Base-by-base conservation (phyloP, 306 rosid species). In the Vicia villosa region DNA sequence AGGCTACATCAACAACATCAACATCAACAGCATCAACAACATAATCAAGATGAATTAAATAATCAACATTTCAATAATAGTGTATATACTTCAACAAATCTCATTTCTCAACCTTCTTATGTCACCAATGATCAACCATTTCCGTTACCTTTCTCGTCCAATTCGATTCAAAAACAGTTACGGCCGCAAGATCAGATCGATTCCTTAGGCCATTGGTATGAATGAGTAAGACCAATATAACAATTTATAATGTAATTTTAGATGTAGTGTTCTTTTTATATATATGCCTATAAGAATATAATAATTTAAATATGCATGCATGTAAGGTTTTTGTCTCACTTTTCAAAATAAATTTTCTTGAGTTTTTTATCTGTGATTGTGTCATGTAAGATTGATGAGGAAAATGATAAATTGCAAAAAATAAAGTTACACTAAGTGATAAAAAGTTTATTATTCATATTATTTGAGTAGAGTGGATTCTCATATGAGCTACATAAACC, bases 111-210 rank as follows among this genome's bases (percentile, higher is more conserved):
- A 26, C 73, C 77, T 41, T 42, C 91, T 4, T 88, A 58, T 79
- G 66, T 86, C 12, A 11, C 83, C 3, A n/a, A 80, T 1, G 86
- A 88, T 84, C 91, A 87, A 16, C 68, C 81, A 20, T 88, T 75
- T 59, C 76, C 91, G 6, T 13, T 84, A 58, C 82, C 85, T 1
- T 88, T 88, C 60, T 80, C 95, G 0, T 66, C 87, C 19, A 82
- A 34, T 75, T 88, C 91, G 2, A 80, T 86, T 74, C 83, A 76
- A 55, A 86, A 80, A 71, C 93, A 83, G 20, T 78, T 85, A 45
- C 86, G 82, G 67, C 81, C 81, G 10, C 94, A 82, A 61, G 90
- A 85, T 47, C 85, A 75, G 69, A 78, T 84, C 59, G 86, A 84
- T 75, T 79, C 86, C 8, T 38, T 34, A 45, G 80, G 80, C 52